Conservation (phyloP, 2,329 filamentous ascomycete genomes). For the Tolypocladium tropicale region DNA sequence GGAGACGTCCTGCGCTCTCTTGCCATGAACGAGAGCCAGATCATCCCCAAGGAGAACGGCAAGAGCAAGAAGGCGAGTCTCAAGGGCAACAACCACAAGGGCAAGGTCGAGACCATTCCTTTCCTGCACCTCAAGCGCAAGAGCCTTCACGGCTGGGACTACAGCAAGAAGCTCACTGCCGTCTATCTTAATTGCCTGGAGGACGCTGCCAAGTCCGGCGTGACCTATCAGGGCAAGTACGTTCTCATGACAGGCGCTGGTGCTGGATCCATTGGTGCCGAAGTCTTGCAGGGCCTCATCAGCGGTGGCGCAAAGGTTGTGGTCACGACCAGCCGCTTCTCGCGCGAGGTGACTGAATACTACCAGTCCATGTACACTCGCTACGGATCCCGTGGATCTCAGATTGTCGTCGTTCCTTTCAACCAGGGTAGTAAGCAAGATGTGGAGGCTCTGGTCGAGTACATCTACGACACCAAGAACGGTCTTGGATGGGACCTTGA, state of each 20-base stretch:
- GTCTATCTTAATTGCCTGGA: constrained; percentile 88
- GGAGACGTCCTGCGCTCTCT: constrained; percentile 88
- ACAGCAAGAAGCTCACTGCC: constrained; percentile 96
- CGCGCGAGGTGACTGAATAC: constrained; percentile 95
- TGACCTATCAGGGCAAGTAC: constrained; percentile 91
- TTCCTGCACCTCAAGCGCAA: constrained; percentile 97
- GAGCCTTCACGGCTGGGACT: constrained; percentile 91
- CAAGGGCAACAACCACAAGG: constrained; percentile 55
- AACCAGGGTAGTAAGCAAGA: constrained; percentile 99
- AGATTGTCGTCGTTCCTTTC: constrained; percentile 96
- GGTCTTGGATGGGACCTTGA: constrained; percentile 98
- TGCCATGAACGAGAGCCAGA: constrained; percentile 96
- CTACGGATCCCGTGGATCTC: constrained; percentile 85
- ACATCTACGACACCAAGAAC: constrained; percentile 94
- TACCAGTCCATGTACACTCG: constrained; percentile 98
- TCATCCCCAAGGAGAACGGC: constrained; percentile 78
- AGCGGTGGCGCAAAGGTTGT: constrained; percentile 94
- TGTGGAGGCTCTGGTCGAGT: constrained; percentile 84
- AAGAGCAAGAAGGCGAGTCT: constrained; percentile 46
- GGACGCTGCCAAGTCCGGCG: constrained; percentile 74
- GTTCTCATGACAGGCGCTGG: constrained; percentile 97
- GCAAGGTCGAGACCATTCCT: constrained; percentile 93
- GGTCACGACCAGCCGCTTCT: constrained; percentile 94
- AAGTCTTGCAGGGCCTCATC: constrained; percentile 90
- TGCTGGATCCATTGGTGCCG: constrained; percentile 93